These are phyloP conservation scores for Breynia disticha DNA, from an alignment of 441 rosid genomes.

Conservation along the genomic window DNA sequence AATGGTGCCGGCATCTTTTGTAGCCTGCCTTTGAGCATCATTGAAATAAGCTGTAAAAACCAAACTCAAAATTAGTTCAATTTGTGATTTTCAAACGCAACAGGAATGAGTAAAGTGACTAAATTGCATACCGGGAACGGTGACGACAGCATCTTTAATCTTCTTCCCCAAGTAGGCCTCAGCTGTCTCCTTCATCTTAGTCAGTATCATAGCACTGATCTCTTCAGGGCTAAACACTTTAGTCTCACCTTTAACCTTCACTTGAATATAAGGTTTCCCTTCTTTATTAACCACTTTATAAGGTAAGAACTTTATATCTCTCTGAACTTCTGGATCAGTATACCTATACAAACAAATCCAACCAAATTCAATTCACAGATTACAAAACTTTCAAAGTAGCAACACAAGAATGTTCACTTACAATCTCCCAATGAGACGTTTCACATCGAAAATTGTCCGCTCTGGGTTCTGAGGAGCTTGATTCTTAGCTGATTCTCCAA, in stretches of 20 bases:
- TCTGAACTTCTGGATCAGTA: slow-evolving; percentile 46
- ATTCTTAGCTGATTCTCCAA: slow-evolving; percentile 54
- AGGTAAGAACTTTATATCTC: slow-evolving; percentile 44
- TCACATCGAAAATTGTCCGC: slow-evolving; percentile 38
- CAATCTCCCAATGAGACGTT: slow-evolving; percentile 51
- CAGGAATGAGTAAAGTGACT: too few species aligned
- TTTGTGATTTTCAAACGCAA: too few species aligned
- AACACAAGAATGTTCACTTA: slow-evolving; percentile 11
- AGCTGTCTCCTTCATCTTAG: slow-evolving; percentile 60
- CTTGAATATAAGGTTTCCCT: slow-evolving; percentile 46
- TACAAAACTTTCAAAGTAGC: neutral
- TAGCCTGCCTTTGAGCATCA: slow-evolving; percentile 58
- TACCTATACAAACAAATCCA: slow-evolving; percentile 23
- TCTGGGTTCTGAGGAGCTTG: slow-evolving; percentile 45
- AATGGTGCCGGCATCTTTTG: slow-evolving; percentile 44
- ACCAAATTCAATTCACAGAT: neutral
- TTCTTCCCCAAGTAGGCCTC: slow-evolving; percentile 51
- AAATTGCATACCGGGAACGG: slow-evolving; percentile 42
- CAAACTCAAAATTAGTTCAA: too few species aligned
- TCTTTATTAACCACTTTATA: slow-evolving; percentile 45
- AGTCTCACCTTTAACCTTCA: slow-evolving; percentile 45
- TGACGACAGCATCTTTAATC: slow-evolving; percentile 47
- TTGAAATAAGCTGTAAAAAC: slow-evolving; percentile 45
- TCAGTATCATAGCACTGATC: slow-evolving; percentile 48
- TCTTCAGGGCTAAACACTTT: slow-evolving; percentile 60